Evolutionary conservation across 1,284 basidiomycete species (phyloP).

Genomic region (Ganoderma multipileum): DNA sequence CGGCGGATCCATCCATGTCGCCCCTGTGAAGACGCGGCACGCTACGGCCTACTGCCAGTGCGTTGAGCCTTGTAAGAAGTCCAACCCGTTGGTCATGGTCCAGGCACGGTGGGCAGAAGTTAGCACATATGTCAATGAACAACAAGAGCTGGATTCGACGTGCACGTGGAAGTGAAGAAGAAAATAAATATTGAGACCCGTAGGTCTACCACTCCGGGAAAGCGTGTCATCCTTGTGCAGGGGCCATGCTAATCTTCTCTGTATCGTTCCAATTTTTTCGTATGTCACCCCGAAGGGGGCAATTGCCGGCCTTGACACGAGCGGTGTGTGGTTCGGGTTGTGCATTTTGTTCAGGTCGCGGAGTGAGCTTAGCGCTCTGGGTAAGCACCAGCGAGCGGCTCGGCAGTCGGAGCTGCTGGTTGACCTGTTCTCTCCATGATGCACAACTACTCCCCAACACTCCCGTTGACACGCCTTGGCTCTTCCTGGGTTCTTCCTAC

Average conservation of each 20-base stretch:
- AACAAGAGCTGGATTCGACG: too few relatives aligned
- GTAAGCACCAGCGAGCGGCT: not conserved
- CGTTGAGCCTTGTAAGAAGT: too few relatives aligned
- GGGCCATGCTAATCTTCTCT: slow-evolving; percentile 7
- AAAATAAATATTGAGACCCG: slow-evolving; percentile 6
- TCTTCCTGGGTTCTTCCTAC: too few relatives aligned
- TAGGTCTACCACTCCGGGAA: slow-evolving; percentile 6
- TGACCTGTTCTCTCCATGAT: not conserved
- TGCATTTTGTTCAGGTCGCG: not conserved
- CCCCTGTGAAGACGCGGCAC: too few relatives aligned
- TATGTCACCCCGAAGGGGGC: slow-evolving; percentile 6
- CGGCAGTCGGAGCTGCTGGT: not conserved
- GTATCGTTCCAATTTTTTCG: slow-evolving; percentile 3
- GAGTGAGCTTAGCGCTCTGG: not conserved
- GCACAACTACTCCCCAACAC: too few relatives aligned
- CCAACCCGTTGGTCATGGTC: too few relatives aligned
- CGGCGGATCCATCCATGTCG: too few relatives aligned
- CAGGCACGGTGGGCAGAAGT: not conserved
- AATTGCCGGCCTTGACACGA: not conserved
- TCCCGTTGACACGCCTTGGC: not conserved
- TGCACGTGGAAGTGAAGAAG: not conserved
- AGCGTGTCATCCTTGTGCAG: slow-evolving; percentile 7
- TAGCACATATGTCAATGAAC: too few relatives aligned
- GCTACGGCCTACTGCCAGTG: too few relatives aligned
- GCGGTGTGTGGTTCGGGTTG: not conserved